phyloP scores from a whole-genome alignment of 345 rosid genomes.

The Psidium friedrichsthalianum region DNA sequence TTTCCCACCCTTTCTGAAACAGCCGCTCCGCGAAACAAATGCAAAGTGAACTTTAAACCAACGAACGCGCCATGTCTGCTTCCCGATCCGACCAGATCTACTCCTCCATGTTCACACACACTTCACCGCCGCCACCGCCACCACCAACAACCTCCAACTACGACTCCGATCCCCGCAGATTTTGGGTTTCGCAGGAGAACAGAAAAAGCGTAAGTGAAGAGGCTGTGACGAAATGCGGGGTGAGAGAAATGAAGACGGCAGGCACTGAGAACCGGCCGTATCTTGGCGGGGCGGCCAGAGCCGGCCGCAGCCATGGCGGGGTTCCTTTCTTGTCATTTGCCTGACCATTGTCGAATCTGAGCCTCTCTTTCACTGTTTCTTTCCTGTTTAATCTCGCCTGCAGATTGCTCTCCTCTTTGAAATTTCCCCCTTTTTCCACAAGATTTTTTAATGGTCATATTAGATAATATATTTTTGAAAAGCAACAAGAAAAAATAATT shows the following conservation, averaged over 20 bases:
- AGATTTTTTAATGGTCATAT: neutral
- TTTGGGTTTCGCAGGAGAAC: neutral
- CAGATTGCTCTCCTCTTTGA: neutral
- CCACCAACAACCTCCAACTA: neutral
- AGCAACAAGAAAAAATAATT: neutral
- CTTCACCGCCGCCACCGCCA: neutral
- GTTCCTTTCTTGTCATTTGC: neutral
- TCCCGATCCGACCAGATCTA: neutral
- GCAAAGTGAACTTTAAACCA: too few species aligned
- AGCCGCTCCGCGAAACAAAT: too few species aligned
- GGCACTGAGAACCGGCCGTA: neutral
- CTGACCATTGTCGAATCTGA: neutral
- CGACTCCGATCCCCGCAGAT: neutral
- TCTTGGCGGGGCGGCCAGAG: neutral
- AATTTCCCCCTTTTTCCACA: neutral
- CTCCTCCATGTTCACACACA: neutral
- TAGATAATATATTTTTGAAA: neutral
- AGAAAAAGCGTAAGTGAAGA: neutral
- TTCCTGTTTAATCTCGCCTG: neutral
- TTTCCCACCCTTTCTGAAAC: neutral
- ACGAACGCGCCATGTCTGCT: too few species aligned
- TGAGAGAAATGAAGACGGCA: neutral
- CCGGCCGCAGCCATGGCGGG: constrained; percentile 1
- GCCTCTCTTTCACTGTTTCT: neutral
- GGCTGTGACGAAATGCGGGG: neutral